phyloP scores from a whole-genome alignment of 768 basidiomycete genomes.

The Macrocybe gigantea region DNA sequence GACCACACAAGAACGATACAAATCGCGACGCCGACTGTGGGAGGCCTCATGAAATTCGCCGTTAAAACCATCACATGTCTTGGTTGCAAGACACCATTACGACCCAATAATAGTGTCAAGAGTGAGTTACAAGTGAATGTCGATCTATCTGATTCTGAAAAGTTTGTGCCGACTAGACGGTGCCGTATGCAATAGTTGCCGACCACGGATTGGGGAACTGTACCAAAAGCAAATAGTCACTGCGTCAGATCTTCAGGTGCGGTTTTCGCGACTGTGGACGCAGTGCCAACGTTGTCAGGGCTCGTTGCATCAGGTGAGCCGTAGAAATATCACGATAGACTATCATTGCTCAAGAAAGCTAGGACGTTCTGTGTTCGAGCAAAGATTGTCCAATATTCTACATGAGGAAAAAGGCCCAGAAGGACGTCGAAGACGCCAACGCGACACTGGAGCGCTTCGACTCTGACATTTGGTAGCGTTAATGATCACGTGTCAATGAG shows the following conservation, averaged over 20 bases:
- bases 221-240: slow-evolving; percentile 84
- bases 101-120: slow-evolving; percentile 66
- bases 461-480: slow-evolving; percentile 56
- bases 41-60: slow-evolving; percentile 98
- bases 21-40: slow-evolving; percentile 93
- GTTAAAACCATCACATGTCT: slow-evolving; percentile 94
- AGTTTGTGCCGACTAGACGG: slow-evolving; percentile 48
- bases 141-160: neutral
- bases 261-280: slow-evolving; percentile 95
- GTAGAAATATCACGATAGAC: neutral
- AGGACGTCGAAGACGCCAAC: slow-evolving; percentile 89
- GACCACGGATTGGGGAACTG: slow-evolving; percentile 77
- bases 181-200: slow-evolving; percentile 93
- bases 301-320: slow-evolving; percentile 82
- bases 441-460: slow-evolving; percentile 82
- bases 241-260: slow-evolving; percentile 79
- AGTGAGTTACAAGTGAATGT: slow-evolving; percentile 44
- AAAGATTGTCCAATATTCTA: slow-evolving; percentile 99
- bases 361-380: slow-evolving; percentile 96
- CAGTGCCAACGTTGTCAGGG: slow-evolving; percentile 99
- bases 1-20: slow-evolving; percentile 95
- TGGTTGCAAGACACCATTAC: slow-evolving; percentile 89
- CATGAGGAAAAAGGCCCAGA: slow-evolving; percentile 97
- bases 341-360: neutral
- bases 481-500: slow-evolving; percentile 4